Evolutionary conservation across 2,329 filamentous ascomycete genomes (phyloP).

Genomic region (Metarhizium brunneum): DNA sequence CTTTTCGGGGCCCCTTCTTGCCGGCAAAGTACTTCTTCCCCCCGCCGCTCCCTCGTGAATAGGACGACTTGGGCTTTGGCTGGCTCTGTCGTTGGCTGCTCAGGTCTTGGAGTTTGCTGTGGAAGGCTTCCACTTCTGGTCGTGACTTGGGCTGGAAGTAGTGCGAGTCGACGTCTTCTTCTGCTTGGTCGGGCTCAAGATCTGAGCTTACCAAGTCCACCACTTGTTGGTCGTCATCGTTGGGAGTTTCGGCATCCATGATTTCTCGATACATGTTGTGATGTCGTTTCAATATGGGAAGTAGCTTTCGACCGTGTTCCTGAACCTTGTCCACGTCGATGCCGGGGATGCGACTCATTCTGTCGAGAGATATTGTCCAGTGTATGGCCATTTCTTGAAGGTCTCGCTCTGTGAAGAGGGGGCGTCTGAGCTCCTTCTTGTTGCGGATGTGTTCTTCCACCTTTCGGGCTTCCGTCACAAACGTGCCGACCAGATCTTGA

Average conservation of each 20-base stretch:
- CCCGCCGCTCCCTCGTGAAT: constrained; percentile 12
- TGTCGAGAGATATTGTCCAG: constrained; percentile 51
- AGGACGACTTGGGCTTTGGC: constrained; percentile 16
- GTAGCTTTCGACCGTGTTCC: constrained; percentile 50
- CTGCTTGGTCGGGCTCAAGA: constrained; percentile 25
- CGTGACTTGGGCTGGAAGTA: constrained; percentile 31
- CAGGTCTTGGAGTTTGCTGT: constrained; percentile 21
- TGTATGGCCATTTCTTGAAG: constrained; percentile 65
- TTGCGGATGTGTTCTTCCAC: constrained; percentile 54
- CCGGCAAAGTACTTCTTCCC: constrained; percentile 17
- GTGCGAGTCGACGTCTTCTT: constrained; percentile 33
- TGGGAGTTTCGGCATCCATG: constrained; percentile 26
- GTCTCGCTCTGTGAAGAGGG: constrained; percentile 59
- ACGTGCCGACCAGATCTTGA: constrained; percentile 52
- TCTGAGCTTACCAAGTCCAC: constrained; percentile 48
- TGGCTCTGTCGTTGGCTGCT: constrained; percentile 17
- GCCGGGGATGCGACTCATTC: constrained; percentile 54
- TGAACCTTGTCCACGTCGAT: constrained; percentile 55
- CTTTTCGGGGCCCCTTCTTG: constrained; percentile 21
- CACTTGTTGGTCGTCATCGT: constrained; percentile 28
- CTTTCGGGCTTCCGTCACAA: constrained; percentile 52
- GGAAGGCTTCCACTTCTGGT: constrained; percentile 25
- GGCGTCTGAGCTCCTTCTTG: constrained; percentile 43
- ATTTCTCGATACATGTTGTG: constrained; percentile 39
- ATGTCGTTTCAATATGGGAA: constrained; percentile 45